Base-by-base conservation (phyloP, 257 asterid genomes). In the Rauvolfia tetraphylla region DNA sequence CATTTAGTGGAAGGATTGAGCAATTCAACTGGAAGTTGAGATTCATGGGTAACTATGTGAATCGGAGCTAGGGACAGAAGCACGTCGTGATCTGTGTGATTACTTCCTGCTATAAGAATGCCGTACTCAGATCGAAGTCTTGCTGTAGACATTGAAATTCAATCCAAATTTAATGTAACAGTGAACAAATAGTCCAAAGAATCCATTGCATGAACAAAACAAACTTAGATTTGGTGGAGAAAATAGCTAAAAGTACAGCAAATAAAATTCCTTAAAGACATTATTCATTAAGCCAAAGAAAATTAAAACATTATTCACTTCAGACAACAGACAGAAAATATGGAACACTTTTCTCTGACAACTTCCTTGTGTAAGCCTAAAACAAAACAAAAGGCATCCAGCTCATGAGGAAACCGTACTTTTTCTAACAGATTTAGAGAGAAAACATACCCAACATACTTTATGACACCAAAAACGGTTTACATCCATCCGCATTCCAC, bases 11-110 rank as follows among this genome's bases (percentile, higher is more conserved):
- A 23, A 23, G 77, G 3, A 3, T 8, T 8, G 5, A 3, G 8
- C 44, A 41, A 74, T 44, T 41, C 78, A 59, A 71, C 23, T n/a
- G 78, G 78, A 44, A 74, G 78, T 42, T 59, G 78, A 61, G 78
- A 42, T 61, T 59, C 71, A 44, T 74, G 71, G 31, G 59, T 74
- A 22, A 74, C 72, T 62, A 42, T 74, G 62, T 59, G 71, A 74
- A 74, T 61, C n/a, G 71, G 71, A 27, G 61, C 78, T 10, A 6
- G 42, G 38, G 29, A 74, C 6, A 74, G 58, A 39, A 74, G 29
- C 42, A 42, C 18, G 1, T 59, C 71, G 20, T 41, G 14, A 27
- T 41, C 78, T 7, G 56, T 0, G 46, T 46, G 25, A 14, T 59
- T 74, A 59, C 61, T 22, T n/a, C 59, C 78, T 62, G 59, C 41